A percentile compares a stretch with the other conserved stretches of the same genome.
These are phyloP conservation scores for Magnusiomyces sp. DNA, from an alignment of 1,139 yeast species.

Conservation along the genomic window DNA sequence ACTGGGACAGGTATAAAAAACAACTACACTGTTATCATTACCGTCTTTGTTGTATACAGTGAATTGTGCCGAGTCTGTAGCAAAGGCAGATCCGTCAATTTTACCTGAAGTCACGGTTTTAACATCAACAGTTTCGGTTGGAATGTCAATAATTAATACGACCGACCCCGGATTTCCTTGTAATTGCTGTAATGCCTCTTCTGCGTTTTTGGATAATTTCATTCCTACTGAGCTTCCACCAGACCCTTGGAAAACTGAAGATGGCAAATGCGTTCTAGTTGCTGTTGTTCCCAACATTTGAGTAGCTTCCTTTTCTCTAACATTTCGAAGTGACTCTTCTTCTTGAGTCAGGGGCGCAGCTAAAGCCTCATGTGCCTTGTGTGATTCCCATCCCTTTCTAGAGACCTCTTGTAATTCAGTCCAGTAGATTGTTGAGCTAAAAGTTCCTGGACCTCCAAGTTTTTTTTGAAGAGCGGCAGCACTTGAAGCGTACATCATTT, in stretches of 20 bases:
- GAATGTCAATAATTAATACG: slow-evolving; percentile 19
- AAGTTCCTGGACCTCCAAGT: slow-evolving; percentile 56
- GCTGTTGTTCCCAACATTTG: slow-evolving; percentile 28
- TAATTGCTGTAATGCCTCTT: slow-evolving; percentile 10
- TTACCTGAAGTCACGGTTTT: slow-evolving; percentile 27
- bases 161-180: slow-evolving; percentile 15
- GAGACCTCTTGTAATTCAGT: slow-evolving; percentile 57
- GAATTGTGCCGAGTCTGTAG: slow-evolving; percentile 46
- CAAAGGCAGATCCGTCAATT: slow-evolving; percentile 19
- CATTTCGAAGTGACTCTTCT: slow-evolving; percentile 45
- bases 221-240: slow-evolving; percentile 6
- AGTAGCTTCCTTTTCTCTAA: slow-evolving; percentile 34
- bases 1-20: slow-evolving; percentile 84
- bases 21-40: slow-evolving; percentile 36
- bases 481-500: slow-evolving; percentile 92
- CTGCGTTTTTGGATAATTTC: slow-evolving; percentile 5
- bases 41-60: slow-evolving; percentile 41
- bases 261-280: slow-evolving; percentile 16
- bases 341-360: slow-evolving; percentile 50
- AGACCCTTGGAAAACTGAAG: neutral
- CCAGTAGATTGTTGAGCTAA: slow-evolving; percentile 43
- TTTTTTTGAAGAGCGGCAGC: slow-evolving; percentile 66
- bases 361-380: slow-evolving; percentile 32
- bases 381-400: slow-evolving; percentile 40
- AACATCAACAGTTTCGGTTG: slow-evolving; percentile 28